Evolutionary conservation across 108 stramenopile genomes (phyloP), one percentile per base, ranked within the genome.

Genomic region (Bacterosira constricta): DNA sequence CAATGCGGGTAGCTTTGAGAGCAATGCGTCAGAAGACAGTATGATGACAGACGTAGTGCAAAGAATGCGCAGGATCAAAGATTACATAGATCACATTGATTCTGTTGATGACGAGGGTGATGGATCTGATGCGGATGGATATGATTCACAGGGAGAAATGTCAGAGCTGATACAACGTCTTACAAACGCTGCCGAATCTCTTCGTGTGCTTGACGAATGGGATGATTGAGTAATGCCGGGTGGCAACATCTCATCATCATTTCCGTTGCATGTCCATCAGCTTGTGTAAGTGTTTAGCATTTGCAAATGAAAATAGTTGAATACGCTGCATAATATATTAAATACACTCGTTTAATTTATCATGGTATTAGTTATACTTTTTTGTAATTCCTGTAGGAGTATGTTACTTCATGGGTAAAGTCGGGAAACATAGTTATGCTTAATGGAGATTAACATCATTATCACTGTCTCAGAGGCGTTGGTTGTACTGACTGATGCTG

Each of bases 161-260:
- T 50, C 66, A 69, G 60, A 68, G 61, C 57, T 80, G 61, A 60
- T 80, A 15, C 25, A 63, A 57, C 66, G 61, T 23, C 79, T 80
- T 34, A 63, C 66, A 35, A 66, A 52, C 52, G 79, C 79, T 50
- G 79, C 79, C 12, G 71, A 80, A 50, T 73, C 79, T 11, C 72
- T 80, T 11, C 66, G 71, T 30, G 49, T 66, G 6, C 38, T 80
- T 11, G 44, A 60, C 26, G 23, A 58, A 25, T 56, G 55, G 55
- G 55, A 56, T 18, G 36, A 56, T 27, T 56, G 55, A 56, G 29
- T n/a, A n/a, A n/a, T n/a, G n/a, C n/a, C n/a, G n/a, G n/a, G n/a
- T n/a, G n/a, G n/a, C n/a, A n/a, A n/a, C n/a, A n/a, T n/a, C n/a
- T n/a, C n/a, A n/a, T n/a, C n/a, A n/a, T n/a, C n/a, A n/a, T n/a